A percentile compares a stretch with the other conserved stretches of the same genome.
Conservation (phyloP, 371 early-diverging fungal genomes). For the Lichtheimia ornata region DNA sequence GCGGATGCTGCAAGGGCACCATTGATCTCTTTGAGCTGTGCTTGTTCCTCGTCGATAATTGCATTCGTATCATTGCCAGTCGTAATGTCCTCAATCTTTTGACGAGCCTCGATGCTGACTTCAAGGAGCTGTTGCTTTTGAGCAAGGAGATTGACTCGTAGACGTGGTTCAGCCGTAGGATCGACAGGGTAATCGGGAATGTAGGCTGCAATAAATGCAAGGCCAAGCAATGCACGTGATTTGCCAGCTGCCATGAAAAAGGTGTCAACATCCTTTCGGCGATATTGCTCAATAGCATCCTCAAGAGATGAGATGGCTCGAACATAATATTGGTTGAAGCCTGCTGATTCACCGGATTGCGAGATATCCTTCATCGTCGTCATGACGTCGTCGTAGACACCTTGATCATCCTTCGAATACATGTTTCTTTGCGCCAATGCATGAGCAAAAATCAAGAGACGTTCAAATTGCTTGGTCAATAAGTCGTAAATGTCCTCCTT, state of each 20-base stretch:
- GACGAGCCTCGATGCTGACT: conserved; percentile 55
- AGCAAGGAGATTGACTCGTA: conserved; percentile 59
- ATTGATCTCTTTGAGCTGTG: conserved; percentile 21
- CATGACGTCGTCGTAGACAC: conserved; percentile 19
- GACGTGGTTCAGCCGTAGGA: conserved; percentile 71
- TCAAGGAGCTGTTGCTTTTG: conserved; percentile 42
- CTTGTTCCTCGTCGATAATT: conserved; percentile 33
- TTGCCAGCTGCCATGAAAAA: conserved; percentile 45
- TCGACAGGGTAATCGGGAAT: conserved; percentile 80
- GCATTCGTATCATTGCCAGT: conserved; percentile 63
- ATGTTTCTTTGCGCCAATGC: neutral
- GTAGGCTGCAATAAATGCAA: conserved; percentile 66
- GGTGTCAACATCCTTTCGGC: conserved; percentile 15
- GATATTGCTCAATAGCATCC: conserved; percentile 20
- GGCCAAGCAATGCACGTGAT: conserved; percentile 56
- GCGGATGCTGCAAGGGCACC: conserved; percentile 35
- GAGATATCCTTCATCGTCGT: conserved; percentile 6
- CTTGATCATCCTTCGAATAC: neutral
- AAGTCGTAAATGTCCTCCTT: neutral
- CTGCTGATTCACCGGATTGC: conserved; percentile 4
- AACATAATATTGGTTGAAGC: conserved; percentile 27
- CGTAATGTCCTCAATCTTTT: conserved; percentile 55
- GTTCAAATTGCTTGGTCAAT: neutral
- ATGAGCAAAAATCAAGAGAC: conserved; percentile 1
- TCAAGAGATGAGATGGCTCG: conserved; percentile 19